Evolutionary conservation across 805 yeast genomes (phyloP).

Genomic region (Myxozyma kluyveri): DNA sequence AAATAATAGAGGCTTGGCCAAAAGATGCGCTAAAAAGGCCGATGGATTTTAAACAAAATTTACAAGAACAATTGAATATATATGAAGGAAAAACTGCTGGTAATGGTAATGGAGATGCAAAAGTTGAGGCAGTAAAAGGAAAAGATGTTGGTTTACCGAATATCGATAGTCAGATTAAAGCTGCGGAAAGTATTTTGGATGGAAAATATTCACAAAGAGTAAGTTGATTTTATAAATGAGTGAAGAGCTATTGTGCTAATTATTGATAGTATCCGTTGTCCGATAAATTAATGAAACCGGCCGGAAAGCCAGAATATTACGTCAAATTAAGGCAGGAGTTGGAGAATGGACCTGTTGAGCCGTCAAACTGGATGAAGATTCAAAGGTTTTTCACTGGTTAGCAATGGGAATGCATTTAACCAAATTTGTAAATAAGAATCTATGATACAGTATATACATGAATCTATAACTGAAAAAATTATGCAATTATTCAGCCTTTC

Average conservation of each 20-base stretch:
- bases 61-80: slow-evolving; percentile 11
- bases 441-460: not conserved
- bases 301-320: slow-evolving; percentile 31
- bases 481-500: slow-evolving; percentile 20
- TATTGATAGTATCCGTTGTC: slow-evolving; percentile 28
- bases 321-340: slow-evolving; percentile 17
- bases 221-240: not conserved
- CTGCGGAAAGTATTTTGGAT: no score
- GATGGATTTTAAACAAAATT: slow-evolving; percentile 7
- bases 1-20: slow-evolving; percentile 21
- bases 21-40: slow-evolving; percentile 16
- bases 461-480: not conserved
- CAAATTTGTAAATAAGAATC: not conserved
- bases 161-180: no score
- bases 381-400: slow-evolving; percentile 6
- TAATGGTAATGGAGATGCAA: slow-evolving; percentile 9
- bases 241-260: not conserved
- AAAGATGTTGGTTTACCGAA: slow-evolving; percentile 13
- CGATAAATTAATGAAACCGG: slow-evolving; percentile 28
- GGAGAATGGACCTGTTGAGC: slow-evolving; percentile 18
- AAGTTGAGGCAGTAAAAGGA: slow-evolving; percentile 9
- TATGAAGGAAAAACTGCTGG: no score
- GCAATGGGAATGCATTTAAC: slow-evolving; percentile 5
- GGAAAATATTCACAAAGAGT: not conserved
- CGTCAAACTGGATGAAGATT: slow-evolving; percentile 15